Evolutionary conservation across 1,139 yeast genomes (phyloP), one percentile per base, ranked within the genome.

Genomic region (Yamadazyma taylorii): DNA sequence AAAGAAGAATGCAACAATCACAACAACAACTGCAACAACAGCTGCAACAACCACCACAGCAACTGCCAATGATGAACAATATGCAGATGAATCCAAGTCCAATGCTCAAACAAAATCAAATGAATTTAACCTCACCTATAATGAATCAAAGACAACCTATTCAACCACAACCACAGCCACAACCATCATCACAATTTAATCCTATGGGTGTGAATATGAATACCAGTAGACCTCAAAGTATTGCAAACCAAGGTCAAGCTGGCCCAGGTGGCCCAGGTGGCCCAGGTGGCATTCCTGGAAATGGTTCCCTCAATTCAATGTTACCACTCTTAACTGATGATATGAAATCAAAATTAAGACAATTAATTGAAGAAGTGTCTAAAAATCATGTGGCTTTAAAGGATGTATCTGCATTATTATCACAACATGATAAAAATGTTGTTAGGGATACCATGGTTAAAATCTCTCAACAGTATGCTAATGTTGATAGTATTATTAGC

Each of bases 401-500:
- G 40, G 86, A 87, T 52, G 73, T 83, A 30, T 81, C 92, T 0
- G 69, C 67, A 45, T 61, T 73, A 38, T 66, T 86, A 40, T 64
- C 82, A 0, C 78, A 73, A 16, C 81, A 78, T 29, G 90, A 86
- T 44, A 85, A 83, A 58, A 72, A 69, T 24, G 69, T 72, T 32
- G 85, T 86, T 16, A 69, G 79, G 35, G 79, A 81, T 19, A 69
- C 77, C 30, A 72, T 83, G 55, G 74, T 70, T 38, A 65, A 70
- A 35, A 75, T 82, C 36, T 74, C 81, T 24, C 87, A 81, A 45
- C 75, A 82, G 46, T 81, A 79, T 57, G 70, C 80, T 32, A 75
- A 81, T 47, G 85, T 85, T 16, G 95, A 87, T 54, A 81, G 81
- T 44, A 71, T 87, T 34, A 79, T 86, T 34, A 88, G 94, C 31